phyloP scores from a whole-genome alignment of 2,329 filamentous ascomycete genomes.

The Phyllosticta citriasiana region DNA sequence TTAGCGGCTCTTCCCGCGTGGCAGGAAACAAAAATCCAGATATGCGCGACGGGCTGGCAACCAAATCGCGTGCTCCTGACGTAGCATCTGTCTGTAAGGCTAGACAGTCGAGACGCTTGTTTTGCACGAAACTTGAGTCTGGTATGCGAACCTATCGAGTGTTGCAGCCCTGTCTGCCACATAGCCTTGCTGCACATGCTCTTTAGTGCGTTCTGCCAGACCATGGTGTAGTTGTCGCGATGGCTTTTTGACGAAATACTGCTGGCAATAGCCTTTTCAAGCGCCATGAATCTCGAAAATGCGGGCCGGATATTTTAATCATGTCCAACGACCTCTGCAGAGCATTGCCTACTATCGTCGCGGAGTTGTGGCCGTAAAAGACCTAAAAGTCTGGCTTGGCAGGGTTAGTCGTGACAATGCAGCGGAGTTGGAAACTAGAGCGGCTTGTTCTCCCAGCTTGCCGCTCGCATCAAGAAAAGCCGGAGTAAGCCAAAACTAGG shows the following conservation, averaged over 20 bases:
- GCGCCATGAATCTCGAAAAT: neutral
- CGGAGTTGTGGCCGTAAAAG: neutral
- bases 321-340: neutral
- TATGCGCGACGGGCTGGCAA: neutral
- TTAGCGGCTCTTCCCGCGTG: neutral
- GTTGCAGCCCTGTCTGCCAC: neutral
- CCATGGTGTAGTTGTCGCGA: neutral
- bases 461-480: neutral
- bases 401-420: neutral
- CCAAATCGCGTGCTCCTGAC: neutral
- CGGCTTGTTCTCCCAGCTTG: neutral
- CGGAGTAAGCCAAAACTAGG: neutral
- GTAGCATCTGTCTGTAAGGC: neutral
- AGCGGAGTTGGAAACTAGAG: neutral
- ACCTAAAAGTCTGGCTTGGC: neutral
- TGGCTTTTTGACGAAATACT: neutral
- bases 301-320: neutral
- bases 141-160: neutral
- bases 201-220: neutral
- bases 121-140: neutral
- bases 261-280: neutral
- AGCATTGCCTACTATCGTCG: neutral
- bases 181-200: neutral
- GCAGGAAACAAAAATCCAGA: neutral
- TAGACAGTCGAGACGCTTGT: neutral